phyloP scores from a whole-genome alignment of 2,329 filamentous ascomycete species.

The Eurotiales sp. region DNA sequence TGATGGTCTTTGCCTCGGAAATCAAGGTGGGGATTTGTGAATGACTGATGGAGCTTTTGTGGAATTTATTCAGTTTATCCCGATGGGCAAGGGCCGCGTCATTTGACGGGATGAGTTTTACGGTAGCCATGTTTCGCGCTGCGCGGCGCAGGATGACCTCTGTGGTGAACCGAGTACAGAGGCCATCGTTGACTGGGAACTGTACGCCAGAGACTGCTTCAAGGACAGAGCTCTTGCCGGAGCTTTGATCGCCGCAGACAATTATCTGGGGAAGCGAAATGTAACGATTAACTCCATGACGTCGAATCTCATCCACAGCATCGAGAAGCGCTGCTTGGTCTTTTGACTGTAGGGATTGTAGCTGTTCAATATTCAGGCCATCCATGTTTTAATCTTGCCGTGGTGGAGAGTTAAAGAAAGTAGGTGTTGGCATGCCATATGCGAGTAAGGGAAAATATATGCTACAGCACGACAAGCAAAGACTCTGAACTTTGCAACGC shows the following conservation, averaged over 20 bases:
- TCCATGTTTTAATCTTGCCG: conserved; percentile 4
- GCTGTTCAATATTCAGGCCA: conserved; percentile 1
- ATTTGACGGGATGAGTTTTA: conserved; percentile 23
- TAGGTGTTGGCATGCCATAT: too few relatives aligned
- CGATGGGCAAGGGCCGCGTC: conserved; percentile 20
- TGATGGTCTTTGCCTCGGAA: conserved; percentile 30
- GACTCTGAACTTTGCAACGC: too few relatives aligned
- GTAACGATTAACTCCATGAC: conserved; percentile 43
- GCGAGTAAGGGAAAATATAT: too few relatives aligned
- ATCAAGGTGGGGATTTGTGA: conserved; percentile 23
- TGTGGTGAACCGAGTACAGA: conserved; percentile 61
- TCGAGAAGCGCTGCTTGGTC: conserved; percentile 15
- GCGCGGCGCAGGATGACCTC: conserved; percentile 52
- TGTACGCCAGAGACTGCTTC: conserved; percentile 61
- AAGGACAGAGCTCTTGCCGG: conserved; percentile 62
- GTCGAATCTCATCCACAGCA: conserved; percentile 50
- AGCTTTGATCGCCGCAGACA: conserved; percentile 58
- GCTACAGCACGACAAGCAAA: too few relatives aligned
- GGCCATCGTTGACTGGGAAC: conserved; percentile 57
- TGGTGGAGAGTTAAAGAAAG: too few relatives aligned
- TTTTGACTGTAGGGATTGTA: conserved; percentile 15
- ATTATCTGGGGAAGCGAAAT: conserved; percentile 54
- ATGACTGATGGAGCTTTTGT: conserved; percentile 19
- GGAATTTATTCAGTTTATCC: conserved; percentile 19
- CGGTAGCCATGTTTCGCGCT: conserved; percentile 18